These are phyloP conservation scores for Trichosanthes truncata DNA, from an alignment of 306 rosid species.

Conservation along the genomic window DNA sequence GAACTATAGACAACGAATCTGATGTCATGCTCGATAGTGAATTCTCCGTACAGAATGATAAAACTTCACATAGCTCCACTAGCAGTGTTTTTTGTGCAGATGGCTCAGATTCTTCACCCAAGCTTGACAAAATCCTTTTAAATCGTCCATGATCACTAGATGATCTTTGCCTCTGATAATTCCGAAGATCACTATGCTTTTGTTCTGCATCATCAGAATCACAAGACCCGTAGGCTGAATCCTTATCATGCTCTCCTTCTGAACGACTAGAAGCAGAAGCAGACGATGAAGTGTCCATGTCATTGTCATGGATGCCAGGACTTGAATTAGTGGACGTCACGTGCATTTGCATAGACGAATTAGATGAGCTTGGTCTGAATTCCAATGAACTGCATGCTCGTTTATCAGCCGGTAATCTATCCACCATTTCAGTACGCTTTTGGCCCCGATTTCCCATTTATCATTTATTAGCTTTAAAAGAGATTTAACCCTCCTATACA, in stretches of 20 bases:
- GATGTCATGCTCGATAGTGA: slow-evolving; percentile 72
- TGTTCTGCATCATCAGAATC: slow-evolving; percentile 87
- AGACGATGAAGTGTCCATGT: slow-evolving; percentile 89
- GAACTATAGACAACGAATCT: slow-evolving; percentile 57
- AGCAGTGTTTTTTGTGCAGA: slow-evolving; percentile 61
- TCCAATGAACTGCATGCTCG: slow-evolving; percentile 78
- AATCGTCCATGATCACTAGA: slow-evolving; percentile 74
- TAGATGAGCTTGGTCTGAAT: slow-evolving; percentile 79
- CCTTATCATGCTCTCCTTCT: slow-evolving; percentile 78
- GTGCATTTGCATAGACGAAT: slow-evolving; percentile 49
- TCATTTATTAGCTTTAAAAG: slow-evolving; percentile 15
- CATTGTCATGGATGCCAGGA: slow-evolving; percentile 54
- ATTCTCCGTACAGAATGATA: slow-evolving; percentile 83
- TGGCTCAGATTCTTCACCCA: slow-evolving; percentile 58
- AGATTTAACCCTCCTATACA: slow-evolving; percentile 26
- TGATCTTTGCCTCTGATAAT: slow-evolving; percentile 62
- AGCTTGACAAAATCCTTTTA: slow-evolving; percentile 49
- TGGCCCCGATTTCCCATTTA: slow-evolving; percentile 89
- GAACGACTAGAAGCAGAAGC: slow-evolving; percentile 76
- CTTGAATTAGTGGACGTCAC: slow-evolving; percentile 31
- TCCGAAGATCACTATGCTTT: slow-evolving; percentile 45
- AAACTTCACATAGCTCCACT: slow-evolving; percentile 75
- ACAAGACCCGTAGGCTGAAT: slow-evolving; percentile 84
- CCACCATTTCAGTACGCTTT: slow-evolving; percentile 71
- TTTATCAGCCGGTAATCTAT: slow-evolving; percentile 88